These are phyloP conservation scores for Paramarasmius palmivorus DNA, from an alignment of 1,284 basidiomycete species.

Conservation along the genomic window DNA sequence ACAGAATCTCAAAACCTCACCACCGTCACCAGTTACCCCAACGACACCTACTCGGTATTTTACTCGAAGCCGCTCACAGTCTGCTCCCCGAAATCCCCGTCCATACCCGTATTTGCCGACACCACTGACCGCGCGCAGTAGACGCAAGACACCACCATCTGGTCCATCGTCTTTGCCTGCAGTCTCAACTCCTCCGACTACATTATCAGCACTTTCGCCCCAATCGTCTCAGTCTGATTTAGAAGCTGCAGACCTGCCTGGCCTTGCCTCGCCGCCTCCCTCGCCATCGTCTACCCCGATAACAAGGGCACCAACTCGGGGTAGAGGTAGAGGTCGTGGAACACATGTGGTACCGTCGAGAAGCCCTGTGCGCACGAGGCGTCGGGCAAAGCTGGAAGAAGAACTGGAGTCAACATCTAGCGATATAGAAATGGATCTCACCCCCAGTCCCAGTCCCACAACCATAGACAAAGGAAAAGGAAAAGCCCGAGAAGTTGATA, in stretches of 20 bases:
- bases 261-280: not conserved
- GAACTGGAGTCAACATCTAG: not conserved
- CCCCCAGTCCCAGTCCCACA: not conserved
- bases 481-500: not conserved
- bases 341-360: not conserved
- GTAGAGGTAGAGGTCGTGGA: not conserved
- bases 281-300: not conserved
- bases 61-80: too few species aligned
- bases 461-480: not conserved
- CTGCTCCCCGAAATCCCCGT: too few species aligned
- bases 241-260: not conserved
- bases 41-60: too few species aligned
- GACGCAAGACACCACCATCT: not conserved
- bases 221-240: conserved; percentile 2
- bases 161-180: not conserved
- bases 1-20: too few species aligned
- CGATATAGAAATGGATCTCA: not conserved
- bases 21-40: too few species aligned
- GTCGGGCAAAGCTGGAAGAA: not conserved
- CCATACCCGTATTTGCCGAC: too few species aligned
- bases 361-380: conserved; percentile 2
- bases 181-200: not conserved
- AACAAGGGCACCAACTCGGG: not conserved
- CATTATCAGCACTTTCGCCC: not conserved
- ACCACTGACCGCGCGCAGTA: not conserved